Percentiles rank a stretch among this genome's conserved stretches.
These are phyloP conservation scores for Daldinia childiae DNA, from an alignment of 495 filamentous ascomycete species.

Conservation along the genomic window DNA sequence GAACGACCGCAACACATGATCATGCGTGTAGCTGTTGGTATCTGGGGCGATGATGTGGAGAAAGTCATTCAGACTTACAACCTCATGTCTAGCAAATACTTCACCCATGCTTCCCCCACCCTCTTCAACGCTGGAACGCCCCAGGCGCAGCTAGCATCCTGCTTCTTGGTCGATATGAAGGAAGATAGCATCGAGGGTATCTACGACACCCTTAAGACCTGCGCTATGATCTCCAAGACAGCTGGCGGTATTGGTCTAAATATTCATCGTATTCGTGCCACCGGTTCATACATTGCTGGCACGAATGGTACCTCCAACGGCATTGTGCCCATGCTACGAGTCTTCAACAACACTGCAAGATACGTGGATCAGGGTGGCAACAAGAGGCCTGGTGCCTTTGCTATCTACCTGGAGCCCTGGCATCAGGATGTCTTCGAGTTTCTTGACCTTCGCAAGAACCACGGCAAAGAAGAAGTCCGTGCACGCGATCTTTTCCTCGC, in stretches of 20 bases:
- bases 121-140: slow-evolving; percentile 98
- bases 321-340: slow-evolving; percentile 95
- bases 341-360: slow-evolving; percentile 98
- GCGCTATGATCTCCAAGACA: slow-evolving; percentile 99
- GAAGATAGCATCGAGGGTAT: slow-evolving; percentile 99
- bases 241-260: slow-evolving; percentile 97
- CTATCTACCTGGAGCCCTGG: slow-evolving; percentile 99
- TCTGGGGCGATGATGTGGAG: slow-evolving; percentile 94
- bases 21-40: slow-evolving; percentile 97
- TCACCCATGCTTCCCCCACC: slow-evolving; percentile 97
- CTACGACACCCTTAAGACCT: slow-evolving; percentile 98
- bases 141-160: slow-evolving; percentile 90
- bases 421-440: slow-evolving; percentile 98
- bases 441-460: slow-evolving; percentile 97
- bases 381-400: slow-evolving; percentile 98
- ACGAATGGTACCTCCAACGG: slow-evolving; percentile 98
- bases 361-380: slow-evolving; percentile 99
- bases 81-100: slow-evolving; percentile 96
- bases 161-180: slow-evolving; percentile 98
- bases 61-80: slow-evolving; percentile 96
- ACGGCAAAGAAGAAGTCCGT: slow-evolving; percentile 97
- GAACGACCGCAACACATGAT: slow-evolving; percentile 99
- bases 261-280: slow-evolving; percentile 93
- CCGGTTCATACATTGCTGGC: slow-evolving; percentile 95
- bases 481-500: slow-evolving; percentile 98